Percentiles rank a stretch among this genome's conserved stretches.
These are phyloP conservation scores for Ophiostoma quercus DNA, from an alignment of 2,329 filamentous ascomycete species.

Conservation along the genomic window DNA sequence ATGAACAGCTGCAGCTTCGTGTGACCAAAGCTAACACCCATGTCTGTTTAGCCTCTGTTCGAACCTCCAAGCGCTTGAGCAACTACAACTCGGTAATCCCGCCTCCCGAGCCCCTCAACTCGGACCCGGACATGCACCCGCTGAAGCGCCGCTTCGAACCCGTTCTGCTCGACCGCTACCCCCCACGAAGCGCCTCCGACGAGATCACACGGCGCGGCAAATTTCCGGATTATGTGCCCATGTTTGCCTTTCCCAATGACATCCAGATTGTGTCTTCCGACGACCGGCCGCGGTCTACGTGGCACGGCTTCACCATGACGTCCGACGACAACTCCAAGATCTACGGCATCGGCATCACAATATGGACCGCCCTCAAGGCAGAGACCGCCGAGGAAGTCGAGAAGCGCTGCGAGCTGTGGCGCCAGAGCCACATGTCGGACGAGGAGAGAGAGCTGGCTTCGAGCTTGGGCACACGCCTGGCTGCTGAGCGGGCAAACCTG, in stretches of 20 bases:
- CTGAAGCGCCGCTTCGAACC: slow-evolving; percentile 91
- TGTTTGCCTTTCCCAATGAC: slow-evolving; percentile 99
- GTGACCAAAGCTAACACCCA: slow-evolving; percentile 26
- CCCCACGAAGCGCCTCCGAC: slow-evolving; percentile 73
- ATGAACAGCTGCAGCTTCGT: background rate
- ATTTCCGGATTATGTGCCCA: slow-evolving; percentile 96
- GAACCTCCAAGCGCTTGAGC: slow-evolving; percentile 82
- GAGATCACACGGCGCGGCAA: slow-evolving; percentile 73
- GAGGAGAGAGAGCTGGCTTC: slow-evolving; percentile 88
- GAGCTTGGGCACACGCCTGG: slow-evolving; percentile 82
- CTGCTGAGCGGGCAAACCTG: slow-evolving; percentile 79
- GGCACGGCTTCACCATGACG: slow-evolving; percentile 99
- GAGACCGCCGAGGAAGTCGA: slow-evolving; percentile 80
- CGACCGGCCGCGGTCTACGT: slow-evolving; percentile 88
- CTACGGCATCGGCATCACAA: slow-evolving; percentile 83
- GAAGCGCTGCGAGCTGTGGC: slow-evolving; percentile 76
- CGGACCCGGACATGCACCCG: slow-evolving; percentile 90
- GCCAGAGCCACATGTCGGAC: slow-evolving; percentile 79
- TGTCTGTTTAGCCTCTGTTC: slow-evolving; percentile 48
- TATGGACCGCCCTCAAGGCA: slow-evolving; percentile 84
- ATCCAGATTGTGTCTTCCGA: slow-evolving; percentile 95
- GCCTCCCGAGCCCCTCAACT: slow-evolving; percentile 80
- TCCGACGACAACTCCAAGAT: slow-evolving; percentile 85
- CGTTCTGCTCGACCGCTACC: slow-evolving; percentile 91
- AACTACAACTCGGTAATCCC: slow-evolving; percentile 99